Evolutionary conservation across 2,329 filamentous ascomycete species (phyloP).

Genomic region (Nigrospora oryzae): DNA sequence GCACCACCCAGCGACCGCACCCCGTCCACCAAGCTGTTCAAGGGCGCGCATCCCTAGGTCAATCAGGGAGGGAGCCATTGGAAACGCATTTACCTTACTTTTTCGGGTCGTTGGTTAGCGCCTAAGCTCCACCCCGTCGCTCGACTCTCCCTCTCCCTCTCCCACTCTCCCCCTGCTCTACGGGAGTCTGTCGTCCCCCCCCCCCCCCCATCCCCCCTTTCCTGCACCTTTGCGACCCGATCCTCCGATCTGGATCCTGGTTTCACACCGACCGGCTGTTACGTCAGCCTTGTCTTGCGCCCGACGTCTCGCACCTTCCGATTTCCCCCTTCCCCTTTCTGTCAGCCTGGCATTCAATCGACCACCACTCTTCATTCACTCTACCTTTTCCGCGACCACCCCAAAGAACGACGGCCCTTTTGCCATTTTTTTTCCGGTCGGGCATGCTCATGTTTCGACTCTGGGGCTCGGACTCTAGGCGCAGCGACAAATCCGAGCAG

Average conservation of each 20-base stretch:
- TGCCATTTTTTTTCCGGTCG: conserved; percentile 11
- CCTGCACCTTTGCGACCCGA: conserved; percentile 3
- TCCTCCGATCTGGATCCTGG: conserved; percentile 6
- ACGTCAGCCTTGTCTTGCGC: conserved; percentile 21
- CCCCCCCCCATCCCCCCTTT: background rate
- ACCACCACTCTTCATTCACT: background rate
- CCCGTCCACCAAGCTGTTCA: background rate
- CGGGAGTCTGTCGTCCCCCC: background rate
- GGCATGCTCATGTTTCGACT: conserved; percentile 53
- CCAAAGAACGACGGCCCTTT: conserved; percentile 5
- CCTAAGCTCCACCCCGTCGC: background rate
- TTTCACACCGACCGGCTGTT: conserved; percentile 8
- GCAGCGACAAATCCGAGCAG: conserved; percentile 43
- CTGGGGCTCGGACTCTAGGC: conserved; percentile 50
- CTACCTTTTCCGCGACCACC: background rate
- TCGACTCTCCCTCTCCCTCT: background rate
- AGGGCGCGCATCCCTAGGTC: background rate
- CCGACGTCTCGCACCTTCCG: conserved; percentile 15
- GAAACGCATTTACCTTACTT: background rate
- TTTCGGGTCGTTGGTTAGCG: background rate
- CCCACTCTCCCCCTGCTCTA: background rate
- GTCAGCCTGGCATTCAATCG: conserved; percentile 4
- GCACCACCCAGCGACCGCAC: background rate
- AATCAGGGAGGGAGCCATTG: too few relatives aligned
- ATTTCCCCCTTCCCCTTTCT: conserved; percentile 9